Evolutionary conservation across 139 green algal species (phyloP), one percentile per base, ranked within the genome.

Genomic region (Coccomyxa sp.): DNA sequence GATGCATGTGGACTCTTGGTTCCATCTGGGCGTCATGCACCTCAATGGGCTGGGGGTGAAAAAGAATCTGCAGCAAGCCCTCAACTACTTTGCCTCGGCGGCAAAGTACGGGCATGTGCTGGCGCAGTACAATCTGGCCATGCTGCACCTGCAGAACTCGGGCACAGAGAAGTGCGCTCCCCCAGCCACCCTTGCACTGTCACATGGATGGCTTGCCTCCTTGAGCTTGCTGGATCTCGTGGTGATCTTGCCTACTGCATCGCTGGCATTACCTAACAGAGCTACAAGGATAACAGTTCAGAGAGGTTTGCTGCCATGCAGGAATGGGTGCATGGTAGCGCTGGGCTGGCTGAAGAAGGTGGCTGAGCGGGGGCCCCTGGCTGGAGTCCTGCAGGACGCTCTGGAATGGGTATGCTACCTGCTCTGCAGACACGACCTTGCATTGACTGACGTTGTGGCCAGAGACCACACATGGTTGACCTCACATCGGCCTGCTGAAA

Each of bases 121-220:
- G 72, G 93, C 92, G n/a, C 83, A 90, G 81, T 98, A 98, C 88
- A 96, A 98, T 83, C 83, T 94, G 16, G 96, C 94, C 29, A 90
- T 97, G 84, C 91, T 99, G 89, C 89, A 95, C 50, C 82, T 95
- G 54, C 78, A 81, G 6, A 94, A 93, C 41, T 88, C 88, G 35
- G 92, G 90, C 22, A 88, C 87, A 8, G 79, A 83, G 33, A 74
- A 74, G 69, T 71, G 64, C 24, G 64, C 7, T 31, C 64, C 2
- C 64, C n/a, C n/a, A n/a, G 37, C 14, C 36, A 68, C n/a, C 31
- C 40, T 73, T 69, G 41, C 54, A 0, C 71, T 70, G 55, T 22
- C 24, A 39, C n/a, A n/a, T n/a, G n/a, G n/a, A n/a, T n/a, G n/a
- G n/a, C n/a, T n/a, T n/a, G n/a, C n/a, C n/a, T n/a, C n/a, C n/a